phyloP scores from a whole-genome alignment of 2,329 filamentous ascomycete species.

The Pseudogymnoascus sp. region DNA sequence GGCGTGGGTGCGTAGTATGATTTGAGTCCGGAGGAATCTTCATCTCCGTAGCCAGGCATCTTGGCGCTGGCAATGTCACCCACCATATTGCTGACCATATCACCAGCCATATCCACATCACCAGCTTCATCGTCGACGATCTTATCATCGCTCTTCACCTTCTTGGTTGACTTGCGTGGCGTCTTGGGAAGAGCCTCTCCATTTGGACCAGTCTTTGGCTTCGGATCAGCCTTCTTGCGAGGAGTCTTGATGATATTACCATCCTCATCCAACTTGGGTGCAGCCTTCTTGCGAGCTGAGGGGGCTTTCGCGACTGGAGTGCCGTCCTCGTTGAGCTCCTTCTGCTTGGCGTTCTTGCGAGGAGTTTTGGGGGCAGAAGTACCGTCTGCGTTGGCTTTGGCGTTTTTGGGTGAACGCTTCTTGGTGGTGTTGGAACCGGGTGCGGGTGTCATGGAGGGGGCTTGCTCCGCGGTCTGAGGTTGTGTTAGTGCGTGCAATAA shows the following conservation, averaged over 20 bases:
- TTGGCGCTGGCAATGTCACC: not conserved
- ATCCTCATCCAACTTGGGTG: not conserved
- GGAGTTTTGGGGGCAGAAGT: not conserved
- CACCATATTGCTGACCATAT: not conserved
- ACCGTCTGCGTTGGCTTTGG: not conserved
- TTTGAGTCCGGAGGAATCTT: not conserved
- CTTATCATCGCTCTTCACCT: not conserved
- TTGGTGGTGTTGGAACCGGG: not conserved
- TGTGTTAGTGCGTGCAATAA: not conserved
- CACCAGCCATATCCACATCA: not conserved
- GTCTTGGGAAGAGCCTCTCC: not conserved
- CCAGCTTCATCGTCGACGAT: not conserved
- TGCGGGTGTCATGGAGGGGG: not conserved
- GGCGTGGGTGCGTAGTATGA: not conserved
- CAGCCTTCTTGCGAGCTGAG: not conserved
- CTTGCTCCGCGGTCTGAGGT: not conserved
- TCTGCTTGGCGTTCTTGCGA: not conserved
- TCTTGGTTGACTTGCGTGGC: not conserved
- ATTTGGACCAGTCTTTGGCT: not conserved
- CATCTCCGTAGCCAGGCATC: not conserved
- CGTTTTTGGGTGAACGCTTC: not conserved
- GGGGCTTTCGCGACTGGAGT: not conserved
- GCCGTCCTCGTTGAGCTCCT: not conserved
- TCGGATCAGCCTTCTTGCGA: not conserved
- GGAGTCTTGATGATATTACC: not conserved